A percentile compares a stretch with the other conserved stretches of the same genome.
phyloP scores from a whole-genome alignment of 2,329 filamentous ascomycete species.

The Falciphora oryzae region DNA sequence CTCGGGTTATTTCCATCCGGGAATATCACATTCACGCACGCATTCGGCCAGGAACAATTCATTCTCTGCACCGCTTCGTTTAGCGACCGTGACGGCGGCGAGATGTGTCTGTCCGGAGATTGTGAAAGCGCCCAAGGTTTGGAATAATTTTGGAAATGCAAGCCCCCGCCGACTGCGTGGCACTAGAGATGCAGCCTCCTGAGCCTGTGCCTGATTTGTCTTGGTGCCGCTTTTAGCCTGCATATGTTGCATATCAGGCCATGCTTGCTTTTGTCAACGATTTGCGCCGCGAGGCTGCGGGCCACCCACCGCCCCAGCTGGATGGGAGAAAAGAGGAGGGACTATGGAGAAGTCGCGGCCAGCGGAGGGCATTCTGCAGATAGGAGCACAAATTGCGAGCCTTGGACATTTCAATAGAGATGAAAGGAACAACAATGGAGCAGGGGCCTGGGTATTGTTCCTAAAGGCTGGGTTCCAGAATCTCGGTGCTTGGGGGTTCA shows the following conservation, averaged over 20 bases:
- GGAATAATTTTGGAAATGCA: background rate
- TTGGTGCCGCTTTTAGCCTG: background rate
- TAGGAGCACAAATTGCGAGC: background rate
- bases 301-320: too few relatives aligned
- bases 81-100: too few relatives aligned
- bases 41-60: too few relatives aligned
- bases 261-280: background rate
- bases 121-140: background rate
- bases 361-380: background rate
- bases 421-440: background rate
- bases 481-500: background rate
- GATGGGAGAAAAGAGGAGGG: background rate
- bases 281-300: background rate
- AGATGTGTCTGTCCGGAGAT: background rate
- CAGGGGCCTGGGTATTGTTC: background rate
- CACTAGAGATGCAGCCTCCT: background rate
- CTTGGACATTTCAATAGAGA: background rate
- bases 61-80: background rate
- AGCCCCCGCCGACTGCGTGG: background rate
- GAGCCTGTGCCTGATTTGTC: background rate
- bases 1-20: too few relatives aligned
- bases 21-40: too few relatives aligned
- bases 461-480: background rate
- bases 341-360: too few relatives aligned
- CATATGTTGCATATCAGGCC: background rate